phyloP scores from a whole-genome alignment of 2,329 filamentous ascomycete genomes.

The Diaporthe helianthi region DNA sequence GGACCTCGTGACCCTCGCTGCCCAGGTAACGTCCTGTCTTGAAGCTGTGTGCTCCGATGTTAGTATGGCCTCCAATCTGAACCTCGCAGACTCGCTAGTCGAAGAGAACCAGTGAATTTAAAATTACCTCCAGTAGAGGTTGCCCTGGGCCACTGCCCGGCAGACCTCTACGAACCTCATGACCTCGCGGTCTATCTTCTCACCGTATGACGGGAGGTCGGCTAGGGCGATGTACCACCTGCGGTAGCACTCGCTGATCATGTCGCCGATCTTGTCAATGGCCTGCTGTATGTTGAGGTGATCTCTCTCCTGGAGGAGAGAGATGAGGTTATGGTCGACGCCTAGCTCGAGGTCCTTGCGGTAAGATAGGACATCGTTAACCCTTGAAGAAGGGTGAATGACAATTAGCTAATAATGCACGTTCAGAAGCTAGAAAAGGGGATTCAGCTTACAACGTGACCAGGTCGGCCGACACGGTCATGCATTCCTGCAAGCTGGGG shows the following conservation, averaged over 20 bases:
- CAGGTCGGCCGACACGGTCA: neutral
- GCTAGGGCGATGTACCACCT: neutral
- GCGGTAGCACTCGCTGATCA: neutral
- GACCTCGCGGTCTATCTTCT: neutral
- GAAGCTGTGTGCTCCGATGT: neutral
- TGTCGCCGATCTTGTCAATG: neutral
- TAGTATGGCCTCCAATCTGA: too few species aligned
- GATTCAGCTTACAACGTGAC: neutral
- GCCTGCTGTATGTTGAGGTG: neutral
- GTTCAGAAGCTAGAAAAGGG: too few species aligned
- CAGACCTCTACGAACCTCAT: neutral
- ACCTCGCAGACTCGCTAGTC: too few species aligned
- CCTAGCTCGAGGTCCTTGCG: constrained; percentile 7
- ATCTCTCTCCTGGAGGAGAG: neutral
- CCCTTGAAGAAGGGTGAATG: too few species aligned
- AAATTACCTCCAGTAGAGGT: neutral
- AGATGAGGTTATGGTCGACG: neutral
- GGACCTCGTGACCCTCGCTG: neutral
- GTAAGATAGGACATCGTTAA: neutral
- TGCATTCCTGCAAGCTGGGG: neutral
- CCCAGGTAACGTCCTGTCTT: neutral
- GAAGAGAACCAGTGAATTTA: too few species aligned
- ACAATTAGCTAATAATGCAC: too few species aligned
- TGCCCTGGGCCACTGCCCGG: neutral
- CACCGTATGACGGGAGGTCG: neutral